Evolutionary conservation across 2,329 filamentous ascomycete genomes (phyloP).

Genomic region (Fusarium chlamydosporum): DNA sequence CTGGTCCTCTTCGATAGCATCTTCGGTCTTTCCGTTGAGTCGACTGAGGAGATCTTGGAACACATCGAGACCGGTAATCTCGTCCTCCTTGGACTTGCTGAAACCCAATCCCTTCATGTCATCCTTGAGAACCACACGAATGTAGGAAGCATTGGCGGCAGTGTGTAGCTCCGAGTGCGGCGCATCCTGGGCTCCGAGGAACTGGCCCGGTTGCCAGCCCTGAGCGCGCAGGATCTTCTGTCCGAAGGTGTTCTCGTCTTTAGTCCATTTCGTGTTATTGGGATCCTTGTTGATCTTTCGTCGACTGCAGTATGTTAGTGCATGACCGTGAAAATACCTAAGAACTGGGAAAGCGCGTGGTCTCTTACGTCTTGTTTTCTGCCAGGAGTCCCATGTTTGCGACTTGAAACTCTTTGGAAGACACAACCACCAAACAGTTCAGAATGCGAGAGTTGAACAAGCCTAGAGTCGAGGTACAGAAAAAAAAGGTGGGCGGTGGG

Average conservation of each 20-base stretch:
- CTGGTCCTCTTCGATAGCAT: constrained; percentile 78
- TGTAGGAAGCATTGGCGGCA: constrained; percentile 85
- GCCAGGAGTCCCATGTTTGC: constrained; percentile 56
- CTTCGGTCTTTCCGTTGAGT: constrained; percentile 88
- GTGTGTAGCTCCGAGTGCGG: constrained; percentile 82
- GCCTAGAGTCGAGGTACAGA: constrained; percentile 15
- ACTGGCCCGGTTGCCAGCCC: constrained; percentile 90
- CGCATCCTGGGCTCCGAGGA: constrained; percentile 82
- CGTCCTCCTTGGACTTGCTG: constrained; percentile 78
- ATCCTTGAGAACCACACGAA: constrained; percentile 88
- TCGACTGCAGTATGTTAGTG: constrained; percentile 51
- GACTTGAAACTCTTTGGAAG: constrained; percentile 24
- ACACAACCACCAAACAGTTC: constrained; percentile 22
- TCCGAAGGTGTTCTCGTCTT: constrained; percentile 85
- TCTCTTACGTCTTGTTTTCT: constrained; percentile 54
- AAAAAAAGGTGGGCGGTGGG: constrained; percentile 54
- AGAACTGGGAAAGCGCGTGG: neutral
- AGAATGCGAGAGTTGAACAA: constrained; percentile 29
- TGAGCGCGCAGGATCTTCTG: constrained; percentile 90
- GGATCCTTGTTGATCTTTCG: constrained; percentile 89
- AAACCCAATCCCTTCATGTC: constrained; percentile 93
- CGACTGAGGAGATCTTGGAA: constrained; percentile 89
- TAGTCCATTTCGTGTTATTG: constrained; percentile 95
- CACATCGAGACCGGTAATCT: constrained; percentile 86
- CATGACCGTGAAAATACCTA: neutral